These are phyloP conservation scores for Capsella rubella DNA, from an alignment of 441 rosid species.

Conservation along the genomic window DNA sequence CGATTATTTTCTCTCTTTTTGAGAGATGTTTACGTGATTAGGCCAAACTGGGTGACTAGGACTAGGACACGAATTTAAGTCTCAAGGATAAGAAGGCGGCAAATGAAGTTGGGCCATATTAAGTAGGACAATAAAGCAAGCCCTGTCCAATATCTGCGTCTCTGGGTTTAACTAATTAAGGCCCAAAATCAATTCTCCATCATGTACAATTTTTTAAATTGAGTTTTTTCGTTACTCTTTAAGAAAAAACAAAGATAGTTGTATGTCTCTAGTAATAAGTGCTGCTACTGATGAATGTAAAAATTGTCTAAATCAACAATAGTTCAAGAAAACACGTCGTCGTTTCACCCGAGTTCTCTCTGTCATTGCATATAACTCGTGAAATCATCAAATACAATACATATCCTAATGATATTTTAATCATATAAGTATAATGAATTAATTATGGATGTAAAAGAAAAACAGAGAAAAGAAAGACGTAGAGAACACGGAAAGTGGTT, in stretches of 20 bases:
- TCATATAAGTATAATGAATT: neutral
- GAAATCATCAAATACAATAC: neutral
- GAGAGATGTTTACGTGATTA: neutral
- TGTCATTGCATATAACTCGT: neutral
- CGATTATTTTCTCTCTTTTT: neutral
- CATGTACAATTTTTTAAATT: too few relatives aligned
- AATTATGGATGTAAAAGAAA: neutral
- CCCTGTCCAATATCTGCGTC: conserved; percentile 11
- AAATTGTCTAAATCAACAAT: too few relatives aligned
- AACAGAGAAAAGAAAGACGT: conserved; percentile 21
- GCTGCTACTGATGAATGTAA: too few relatives aligned
- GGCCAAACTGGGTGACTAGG: too few relatives aligned
- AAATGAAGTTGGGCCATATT: conserved; percentile 10
- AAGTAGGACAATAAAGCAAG: neutral
- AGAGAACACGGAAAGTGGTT: conserved; percentile 36
- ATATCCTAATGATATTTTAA: too few relatives aligned
- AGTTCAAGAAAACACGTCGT: too few relatives aligned
- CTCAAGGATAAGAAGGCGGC: neutral
- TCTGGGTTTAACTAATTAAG: too few relatives aligned
- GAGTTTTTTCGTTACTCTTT: too few relatives aligned
- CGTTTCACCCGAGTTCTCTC: neutral
- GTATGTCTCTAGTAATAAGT: too few relatives aligned
- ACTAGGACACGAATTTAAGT: too few relatives aligned
- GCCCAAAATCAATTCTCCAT: too few relatives aligned
- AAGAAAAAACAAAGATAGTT: too few relatives aligned